These are phyloP conservation scores for Plasmodium cynomolgi DNA, from an alignment of 169 alveolate genomes.

Conservation along the genomic window DNA sequence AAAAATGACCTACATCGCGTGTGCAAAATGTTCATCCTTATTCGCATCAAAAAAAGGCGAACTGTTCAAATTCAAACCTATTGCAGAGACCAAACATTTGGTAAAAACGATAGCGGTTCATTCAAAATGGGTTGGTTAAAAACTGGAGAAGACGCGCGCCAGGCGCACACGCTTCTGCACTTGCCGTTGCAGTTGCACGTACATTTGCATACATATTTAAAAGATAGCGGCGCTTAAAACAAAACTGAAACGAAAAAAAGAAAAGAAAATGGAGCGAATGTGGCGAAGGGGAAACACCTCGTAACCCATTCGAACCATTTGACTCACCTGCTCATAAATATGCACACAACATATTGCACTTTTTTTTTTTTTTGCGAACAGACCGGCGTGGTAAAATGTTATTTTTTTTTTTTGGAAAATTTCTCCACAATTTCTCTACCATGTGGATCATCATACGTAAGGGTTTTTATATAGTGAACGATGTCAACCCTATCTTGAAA, in stretches of 20 bases:
- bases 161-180: background rate
- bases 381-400: background rate
- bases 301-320: background rate
- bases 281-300: background rate
- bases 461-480: slow-evolving; percentile 83
- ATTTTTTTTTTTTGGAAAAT: slow-evolving; percentile 39
- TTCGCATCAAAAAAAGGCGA: no score
- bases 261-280: background rate
- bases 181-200: background rate
- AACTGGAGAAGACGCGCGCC: background rate
- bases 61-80: no score
- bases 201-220: background rate
- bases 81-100: no score
- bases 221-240: background rate
- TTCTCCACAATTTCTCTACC: slow-evolving; percentile 80
- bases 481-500: slow-evolving; percentile 88
- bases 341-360: background rate
- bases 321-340: background rate
- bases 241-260: background rate
- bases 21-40: no score
- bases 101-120: no score
- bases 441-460: slow-evolving; percentile 83
- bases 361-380: background rate
- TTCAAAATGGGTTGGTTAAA: background rate
- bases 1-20: no score